phyloP scores from a whole-genome alignment of 2,329 filamentous ascomycete species.

The Alternaria alternata region DNA sequence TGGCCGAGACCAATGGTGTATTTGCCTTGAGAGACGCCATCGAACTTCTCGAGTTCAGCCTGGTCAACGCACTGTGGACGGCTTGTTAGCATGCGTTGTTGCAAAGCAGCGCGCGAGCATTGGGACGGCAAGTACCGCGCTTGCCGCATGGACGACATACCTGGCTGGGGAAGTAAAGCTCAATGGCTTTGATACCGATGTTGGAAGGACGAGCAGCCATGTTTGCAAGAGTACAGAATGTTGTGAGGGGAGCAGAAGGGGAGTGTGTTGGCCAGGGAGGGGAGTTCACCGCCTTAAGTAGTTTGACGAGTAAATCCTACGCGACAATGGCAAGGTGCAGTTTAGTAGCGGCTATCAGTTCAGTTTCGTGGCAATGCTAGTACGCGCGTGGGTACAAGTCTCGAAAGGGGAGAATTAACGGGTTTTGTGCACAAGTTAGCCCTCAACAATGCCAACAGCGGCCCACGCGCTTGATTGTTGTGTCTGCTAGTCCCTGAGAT shows the following conservation, averaged over 20 bases:
- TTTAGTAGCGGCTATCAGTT: conserved; percentile 45
- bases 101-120: conserved; percentile 8
- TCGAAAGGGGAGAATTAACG: conserved; percentile 33
- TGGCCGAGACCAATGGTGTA: conserved; percentile 64
- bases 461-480: conserved; percentile 25
- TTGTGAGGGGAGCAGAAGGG: conserved; percentile 24
- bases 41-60: conserved; percentile 63
- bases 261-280: conserved; percentile 29
- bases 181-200: conserved; percentile 63
- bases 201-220: conserved; percentile 59
- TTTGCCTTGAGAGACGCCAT: conserved; percentile 61
- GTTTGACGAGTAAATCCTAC: conserved; percentile 24
- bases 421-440: conserved; percentile 32
- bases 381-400: conserved; percentile 19
- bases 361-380: conserved; percentile 41
- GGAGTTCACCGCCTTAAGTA: conserved; percentile 48
- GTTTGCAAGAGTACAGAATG: conserved; percentile 29
- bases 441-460: conserved; percentile 40
- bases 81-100: conserved; percentile 20
- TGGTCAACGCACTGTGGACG: conserved; percentile 60
- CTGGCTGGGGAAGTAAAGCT: conserved; percentile 64
- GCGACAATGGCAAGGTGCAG: conserved; percentile 47
- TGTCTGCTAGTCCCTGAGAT: conserved; percentile 3
- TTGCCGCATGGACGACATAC: conserved; percentile 40
- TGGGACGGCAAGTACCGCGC: background rate